These are phyloP conservation scores for Spirogloea muscicola DNA, from an alignment of 139 green algal genomes.

Conservation along the genomic window DNA sequence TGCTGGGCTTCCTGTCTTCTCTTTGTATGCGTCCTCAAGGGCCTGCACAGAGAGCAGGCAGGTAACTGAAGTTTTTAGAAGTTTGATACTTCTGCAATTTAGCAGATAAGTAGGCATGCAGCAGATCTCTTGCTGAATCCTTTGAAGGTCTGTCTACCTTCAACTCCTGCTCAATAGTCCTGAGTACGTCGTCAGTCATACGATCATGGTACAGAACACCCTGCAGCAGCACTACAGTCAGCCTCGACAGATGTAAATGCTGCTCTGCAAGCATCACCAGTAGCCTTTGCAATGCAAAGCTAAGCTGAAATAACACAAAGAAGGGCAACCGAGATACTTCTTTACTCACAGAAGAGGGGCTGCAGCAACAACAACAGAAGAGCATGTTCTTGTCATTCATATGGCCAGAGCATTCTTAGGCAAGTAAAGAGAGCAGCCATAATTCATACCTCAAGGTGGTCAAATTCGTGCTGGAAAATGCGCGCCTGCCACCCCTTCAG, in stretches of 20 bases:
- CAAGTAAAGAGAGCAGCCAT: not conserved
- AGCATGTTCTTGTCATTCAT: not conserved
- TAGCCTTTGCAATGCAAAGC: not conserved
- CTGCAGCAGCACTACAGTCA: not conserved
- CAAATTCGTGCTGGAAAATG: constrained; percentile 99
- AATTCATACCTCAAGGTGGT: constrained; percentile 79
- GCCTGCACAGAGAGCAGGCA: constrained; percentile 5
- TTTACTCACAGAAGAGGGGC: constrained; percentile 6
- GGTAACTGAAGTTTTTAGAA: not conserved
- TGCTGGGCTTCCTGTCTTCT: not conserved
- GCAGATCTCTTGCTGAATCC: not conserved
- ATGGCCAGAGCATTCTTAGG: not conserved
- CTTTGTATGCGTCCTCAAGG: constrained; percentile 5
- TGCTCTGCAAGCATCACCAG: not conserved
- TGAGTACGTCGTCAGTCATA: constrained; percentile 3
- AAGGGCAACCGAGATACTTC: not conserved
- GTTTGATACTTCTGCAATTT: not conserved
- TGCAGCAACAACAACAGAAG: constrained; percentile 4
- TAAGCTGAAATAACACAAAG: not conserved
- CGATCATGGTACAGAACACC: constrained; percentile 15
- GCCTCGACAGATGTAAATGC: not conserved
- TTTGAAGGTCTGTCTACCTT: not conserved
- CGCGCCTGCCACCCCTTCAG: constrained; percentile 74
- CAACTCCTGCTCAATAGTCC: not conserved
- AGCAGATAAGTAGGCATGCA: not conserved